Evolutionary conservation across 371 early-diverging fungal genomes (phyloP).

Genomic region (Circinella umbellata): DNA sequence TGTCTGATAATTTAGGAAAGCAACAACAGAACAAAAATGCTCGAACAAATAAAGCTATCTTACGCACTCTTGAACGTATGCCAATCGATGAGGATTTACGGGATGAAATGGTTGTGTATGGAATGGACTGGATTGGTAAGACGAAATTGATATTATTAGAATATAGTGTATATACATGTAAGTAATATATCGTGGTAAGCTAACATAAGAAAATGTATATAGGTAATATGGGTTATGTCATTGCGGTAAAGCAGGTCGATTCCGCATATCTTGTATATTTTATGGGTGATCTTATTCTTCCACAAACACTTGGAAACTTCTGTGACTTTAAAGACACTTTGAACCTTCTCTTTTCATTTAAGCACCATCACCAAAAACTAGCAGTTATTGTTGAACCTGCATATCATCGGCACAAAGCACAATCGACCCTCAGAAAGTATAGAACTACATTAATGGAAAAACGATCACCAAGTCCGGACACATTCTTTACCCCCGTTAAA

Average conservation of each 20-base stretch:
- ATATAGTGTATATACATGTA: too few relatives aligned
- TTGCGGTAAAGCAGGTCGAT: too few relatives aligned
- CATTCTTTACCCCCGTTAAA: slow-evolving; percentile 11
- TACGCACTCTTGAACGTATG: not conserved
- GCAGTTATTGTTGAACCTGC: slow-evolving; percentile 5
- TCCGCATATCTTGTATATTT: too few relatives aligned
- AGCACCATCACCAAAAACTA: not conserved
- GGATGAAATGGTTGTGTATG: slow-evolving; percentile 12
- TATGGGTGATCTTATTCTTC: too few relatives aligned
- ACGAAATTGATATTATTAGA: not conserved
- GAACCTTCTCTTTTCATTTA: too few relatives aligned
- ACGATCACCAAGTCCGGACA: slow-evolving; percentile 7
- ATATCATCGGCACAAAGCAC: not conserved
- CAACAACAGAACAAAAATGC: slow-evolving; percentile 12
- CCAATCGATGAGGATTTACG: too few relatives aligned
- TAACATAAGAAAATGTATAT: too few relatives aligned
- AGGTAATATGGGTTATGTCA: too few relatives aligned
- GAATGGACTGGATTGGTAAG: slow-evolving; percentile 16
- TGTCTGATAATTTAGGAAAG: not conserved
- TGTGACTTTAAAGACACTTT: too few relatives aligned
- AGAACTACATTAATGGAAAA: not conserved
- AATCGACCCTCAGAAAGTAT: not conserved
- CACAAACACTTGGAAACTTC: too few relatives aligned
- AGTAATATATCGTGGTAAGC: too few relatives aligned
- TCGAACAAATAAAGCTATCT: slow-evolving; percentile 10